These are phyloP conservation scores for Tremellales sp. DNA, from an alignment of 1,284 basidiomycete species.

Conservation along the genomic window DNA sequence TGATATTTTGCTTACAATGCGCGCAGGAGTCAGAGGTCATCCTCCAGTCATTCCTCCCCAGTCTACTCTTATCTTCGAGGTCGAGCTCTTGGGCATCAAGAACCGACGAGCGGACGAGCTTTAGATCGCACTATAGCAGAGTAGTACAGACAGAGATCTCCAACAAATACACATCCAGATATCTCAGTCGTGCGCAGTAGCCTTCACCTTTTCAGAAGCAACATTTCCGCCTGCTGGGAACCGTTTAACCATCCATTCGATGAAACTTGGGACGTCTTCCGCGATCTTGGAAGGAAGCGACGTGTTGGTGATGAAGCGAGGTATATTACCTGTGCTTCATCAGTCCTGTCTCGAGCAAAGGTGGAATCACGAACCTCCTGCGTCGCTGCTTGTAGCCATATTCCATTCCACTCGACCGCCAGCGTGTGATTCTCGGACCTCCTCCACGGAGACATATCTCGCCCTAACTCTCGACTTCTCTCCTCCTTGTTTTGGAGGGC, in stretches of 20 bases:
- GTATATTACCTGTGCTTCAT: slow-evolving; percentile 34
- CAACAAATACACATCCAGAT: no score
- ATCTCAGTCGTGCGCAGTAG: no score
- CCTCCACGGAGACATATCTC: slow-evolving; percentile 45
- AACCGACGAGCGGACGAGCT: slow-evolving; percentile 44
- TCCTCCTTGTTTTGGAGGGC: slow-evolving; percentile 34
- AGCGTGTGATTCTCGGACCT: slow-evolving; percentile 31
- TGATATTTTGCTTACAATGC: background rate
- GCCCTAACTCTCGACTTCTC: slow-evolving; percentile 43
- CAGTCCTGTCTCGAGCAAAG: background rate
- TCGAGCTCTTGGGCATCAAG: slow-evolving; percentile 65
- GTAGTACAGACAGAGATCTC: no score
- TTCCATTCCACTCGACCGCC: slow-evolving; percentile 42
- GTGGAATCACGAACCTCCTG: slow-evolving; percentile 33
- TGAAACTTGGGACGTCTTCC: slow-evolving; percentile 45
- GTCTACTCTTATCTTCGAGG: slow-evolving; percentile 83
- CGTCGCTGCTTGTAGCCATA: slow-evolving; percentile 46
- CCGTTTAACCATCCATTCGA: slow-evolving; percentile 38
- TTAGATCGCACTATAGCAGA: no score
- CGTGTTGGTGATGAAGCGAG: slow-evolving; percentile 41
- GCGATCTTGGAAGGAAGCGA: slow-evolving; percentile 41
- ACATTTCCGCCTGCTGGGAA: slow-evolving; percentile 26
- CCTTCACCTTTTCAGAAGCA: slow-evolving; percentile 6
- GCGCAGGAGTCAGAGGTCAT: slow-evolving; percentile 55
- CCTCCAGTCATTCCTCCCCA: slow-evolving; percentile 68